Conservation (phyloP, 164 flowering plant genomes). For the Aristolochia californica region DNA sequence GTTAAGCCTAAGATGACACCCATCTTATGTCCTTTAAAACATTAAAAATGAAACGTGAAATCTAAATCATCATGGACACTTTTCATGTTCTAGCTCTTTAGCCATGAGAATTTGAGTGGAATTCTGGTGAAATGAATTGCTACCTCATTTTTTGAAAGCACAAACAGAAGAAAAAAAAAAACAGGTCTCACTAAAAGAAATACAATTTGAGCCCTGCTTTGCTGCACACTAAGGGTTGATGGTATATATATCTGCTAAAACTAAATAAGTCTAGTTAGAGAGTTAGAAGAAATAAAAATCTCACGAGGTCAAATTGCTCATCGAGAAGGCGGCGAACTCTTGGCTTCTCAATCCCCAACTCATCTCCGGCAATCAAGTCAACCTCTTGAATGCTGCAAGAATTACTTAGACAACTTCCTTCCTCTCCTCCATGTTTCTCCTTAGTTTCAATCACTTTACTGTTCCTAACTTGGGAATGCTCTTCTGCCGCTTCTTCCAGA, state of each 20-base stretch:
- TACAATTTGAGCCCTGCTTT: too few relatives aligned
- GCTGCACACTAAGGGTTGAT: neutral
- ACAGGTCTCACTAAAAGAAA: too few relatives aligned
- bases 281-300: conserved; percentile 5
- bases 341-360: conserved; percentile 30
- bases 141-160: too few relatives aligned
- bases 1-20: too few relatives aligned
- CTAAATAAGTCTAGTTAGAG: neutral
- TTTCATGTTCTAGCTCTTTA: too few relatives aligned
- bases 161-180: too few relatives aligned
- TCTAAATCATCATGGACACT: too few relatives aligned
- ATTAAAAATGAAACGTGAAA: too few relatives aligned
- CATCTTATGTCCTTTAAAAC: too few relatives aligned
- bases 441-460: conserved; percentile 10
- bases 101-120: too few relatives aligned
- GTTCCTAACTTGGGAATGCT: conserved; percentile 15
- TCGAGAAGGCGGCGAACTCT: conserved; percentile 58
- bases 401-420: neutral
- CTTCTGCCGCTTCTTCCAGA: conserved; percentile 27
- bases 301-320: conserved; percentile 82
- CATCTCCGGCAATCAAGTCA: conserved; percentile 6
- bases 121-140: too few relatives aligned
- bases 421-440: conserved; percentile 4
- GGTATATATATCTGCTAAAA: too few relatives aligned
- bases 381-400: neutral